Evolutionary conservation across 2,329 filamentous ascomycete species (phyloP), one percentile per base, ranked within the genome.

Genomic region (Pyricularia grisea): DNA sequence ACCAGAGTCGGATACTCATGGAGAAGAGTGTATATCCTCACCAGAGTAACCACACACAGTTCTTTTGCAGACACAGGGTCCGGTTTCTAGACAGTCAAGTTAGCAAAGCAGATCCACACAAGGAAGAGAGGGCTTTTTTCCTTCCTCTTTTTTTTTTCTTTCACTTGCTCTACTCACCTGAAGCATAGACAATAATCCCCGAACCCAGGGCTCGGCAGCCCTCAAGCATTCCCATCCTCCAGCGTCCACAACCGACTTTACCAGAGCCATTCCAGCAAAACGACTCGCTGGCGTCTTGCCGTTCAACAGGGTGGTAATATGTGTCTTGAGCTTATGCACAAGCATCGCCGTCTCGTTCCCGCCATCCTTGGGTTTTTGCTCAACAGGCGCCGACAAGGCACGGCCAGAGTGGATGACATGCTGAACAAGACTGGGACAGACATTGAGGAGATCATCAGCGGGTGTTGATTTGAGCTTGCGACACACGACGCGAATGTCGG

Each of bases 181-280:
- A 55, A 97, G 78, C 68, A 97, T 86, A 1, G 86, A 85, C 67
- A 97, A 79, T 36, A 97, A 80, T n/a, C 87, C 89, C 73, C 87
- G 84, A 71, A 95, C 89, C 92, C 94, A 97, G 2, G 88, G 83
- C 74, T 89, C 88, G 42, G 87, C 87, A 68, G 87, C 88, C 71
- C 89, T 88, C 70, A 97, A 83, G 70, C 91, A 87, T 75, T 96
- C 92, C 88, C 91, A 93, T 65, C 93, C 93, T 28, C 93, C 93
- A 60, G 91, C 87, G 74, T 97, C 94, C 63, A 97, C 82, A 4
- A 90, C 83, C 4, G 91, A 87, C 80, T 97, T 97, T 78, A 93
- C 86, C 66, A 97, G 80, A 20, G 91, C 88, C 63, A 92, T 87
- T 7, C 90, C 93, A 23, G 89, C 86, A 81, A 94, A 96, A 74